A percentile compares a stretch with the other conserved stretches of the same genome.
These are phyloP conservation scores for Populus tomentosa DNA, from an alignment of 441 rosid species.

Conservation along the genomic window DNA sequence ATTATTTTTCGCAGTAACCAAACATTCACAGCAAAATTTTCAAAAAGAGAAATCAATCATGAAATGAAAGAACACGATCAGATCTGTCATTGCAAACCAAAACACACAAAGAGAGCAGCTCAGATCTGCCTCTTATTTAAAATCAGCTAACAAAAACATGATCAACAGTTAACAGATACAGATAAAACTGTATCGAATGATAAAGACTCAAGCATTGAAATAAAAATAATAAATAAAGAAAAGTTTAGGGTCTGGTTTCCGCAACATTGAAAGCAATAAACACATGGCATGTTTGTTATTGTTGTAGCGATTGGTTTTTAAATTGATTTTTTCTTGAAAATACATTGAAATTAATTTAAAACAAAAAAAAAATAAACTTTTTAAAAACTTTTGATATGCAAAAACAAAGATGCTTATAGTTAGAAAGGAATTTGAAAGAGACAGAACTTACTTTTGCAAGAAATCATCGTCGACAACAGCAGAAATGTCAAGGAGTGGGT, in stretches of 20 bases:
- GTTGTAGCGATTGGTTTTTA: too few species aligned
- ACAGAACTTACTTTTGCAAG: constrained; percentile 52
- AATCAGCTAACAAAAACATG: neutral
- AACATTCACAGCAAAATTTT: neutral
- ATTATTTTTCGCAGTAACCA: neutral
- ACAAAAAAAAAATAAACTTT: too few species aligned
- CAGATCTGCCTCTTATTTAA: neutral
- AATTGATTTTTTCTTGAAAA: too few species aligned
- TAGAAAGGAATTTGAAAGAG: neutral
- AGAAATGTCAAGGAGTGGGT: constrained; percentile 92
- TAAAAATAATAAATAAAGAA: too few species aligned
- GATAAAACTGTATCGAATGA: neutral
- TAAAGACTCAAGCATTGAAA: neutral
- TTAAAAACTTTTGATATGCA: too few species aligned
- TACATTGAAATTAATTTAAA: too few species aligned
- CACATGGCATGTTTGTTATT: too few species aligned
- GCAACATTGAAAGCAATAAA: neutral
- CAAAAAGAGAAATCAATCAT: neutral
- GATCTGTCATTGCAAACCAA: neutral
- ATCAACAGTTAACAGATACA: neutral
- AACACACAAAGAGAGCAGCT: neutral
- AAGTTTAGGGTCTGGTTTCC: neutral
- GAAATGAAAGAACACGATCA: neutral
- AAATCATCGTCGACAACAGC: constrained; percentile 83
- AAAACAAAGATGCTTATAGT: neutral